Conservation (phyloP, 306 rosid species). For the Cucurbita maxima region DNA sequence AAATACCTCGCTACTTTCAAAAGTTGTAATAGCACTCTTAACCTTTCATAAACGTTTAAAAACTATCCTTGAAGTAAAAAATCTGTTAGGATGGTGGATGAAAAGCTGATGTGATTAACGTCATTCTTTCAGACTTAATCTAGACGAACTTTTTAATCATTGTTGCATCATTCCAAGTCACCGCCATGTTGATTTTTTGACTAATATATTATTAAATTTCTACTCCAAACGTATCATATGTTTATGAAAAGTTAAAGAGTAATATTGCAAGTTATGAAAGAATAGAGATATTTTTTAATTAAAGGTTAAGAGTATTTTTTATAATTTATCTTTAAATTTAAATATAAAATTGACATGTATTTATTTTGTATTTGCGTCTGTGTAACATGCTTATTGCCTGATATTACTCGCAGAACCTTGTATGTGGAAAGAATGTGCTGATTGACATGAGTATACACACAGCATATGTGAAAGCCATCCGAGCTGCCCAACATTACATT, state of each 20-base stretch:
- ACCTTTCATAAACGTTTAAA: not conserved
- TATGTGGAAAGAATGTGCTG: conserved; percentile 88
- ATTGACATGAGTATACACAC: conserved; percentile 99
- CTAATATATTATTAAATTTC: not conserved
- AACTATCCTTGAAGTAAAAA: no score
- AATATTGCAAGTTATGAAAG: not conserved
- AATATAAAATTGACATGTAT: not conserved
- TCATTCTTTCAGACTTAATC: no score
- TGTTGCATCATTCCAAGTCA: no score
- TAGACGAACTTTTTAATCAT: no score
- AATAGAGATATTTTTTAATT: not conserved
- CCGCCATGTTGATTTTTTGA: not conserved
- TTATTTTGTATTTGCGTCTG: not conserved
- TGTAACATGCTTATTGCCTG: conserved; percentile 11
- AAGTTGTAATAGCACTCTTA: not conserved
- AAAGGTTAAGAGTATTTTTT: not conserved
- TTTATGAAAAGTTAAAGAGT: not conserved
- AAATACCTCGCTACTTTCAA: not conserved
- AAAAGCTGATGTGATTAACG: no score
- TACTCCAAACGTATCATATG: no score
- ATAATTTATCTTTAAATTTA: no score
- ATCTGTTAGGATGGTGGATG: no score
- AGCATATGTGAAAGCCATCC: conserved; percentile 90
- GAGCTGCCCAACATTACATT: conserved; percentile 87
- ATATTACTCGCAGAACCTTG: conserved; percentile 51